These are phyloP conservation scores for Suillus fuscotomentosus DNA, from an alignment of 768 basidiomycete genomes.

Conservation along the genomic window DNA sequence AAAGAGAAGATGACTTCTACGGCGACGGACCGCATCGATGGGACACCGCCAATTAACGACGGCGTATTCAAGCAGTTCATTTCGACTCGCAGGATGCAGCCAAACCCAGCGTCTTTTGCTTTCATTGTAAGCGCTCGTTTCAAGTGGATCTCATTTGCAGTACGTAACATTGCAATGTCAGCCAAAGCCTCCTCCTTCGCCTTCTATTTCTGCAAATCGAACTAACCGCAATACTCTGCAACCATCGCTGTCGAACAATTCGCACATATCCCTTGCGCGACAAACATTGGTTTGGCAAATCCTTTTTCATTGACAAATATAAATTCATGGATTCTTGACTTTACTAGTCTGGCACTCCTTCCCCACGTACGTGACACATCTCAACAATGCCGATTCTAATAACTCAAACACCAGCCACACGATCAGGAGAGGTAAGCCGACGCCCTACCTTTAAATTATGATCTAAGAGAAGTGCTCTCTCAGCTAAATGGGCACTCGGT, in stretches of 20 bases:
- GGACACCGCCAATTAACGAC: background rate
- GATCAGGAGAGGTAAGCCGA: background rate
- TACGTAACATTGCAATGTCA: background rate
- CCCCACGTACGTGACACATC: background rate
- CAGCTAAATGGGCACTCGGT: background rate
- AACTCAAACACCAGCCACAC: background rate
- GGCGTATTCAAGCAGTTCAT: background rate
- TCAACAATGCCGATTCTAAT: background rate
- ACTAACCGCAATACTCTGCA: conserved; percentile 1
- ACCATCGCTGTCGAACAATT: conserved; percentile 9
- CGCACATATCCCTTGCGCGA: conserved; percentile 8
- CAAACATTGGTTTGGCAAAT: conserved; percentile 17
- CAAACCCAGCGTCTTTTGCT: background rate
- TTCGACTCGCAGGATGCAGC: background rate
- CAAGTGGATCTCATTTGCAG: background rate
- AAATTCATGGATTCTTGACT: background rate
- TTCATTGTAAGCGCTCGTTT: conserved; percentile 2
- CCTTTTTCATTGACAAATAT: conserved; percentile 2
- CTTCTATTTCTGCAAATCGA: conserved; percentile 14
- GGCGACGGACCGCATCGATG: background rate
- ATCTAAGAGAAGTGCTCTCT: background rate
- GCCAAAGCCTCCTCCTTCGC: background rate
- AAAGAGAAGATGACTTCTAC: background rate
- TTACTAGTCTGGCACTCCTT: background rate
- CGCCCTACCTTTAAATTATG: background rate